Base-by-base conservation (phyloP, 345 rosid species). In the Citrus inodora region DNA sequence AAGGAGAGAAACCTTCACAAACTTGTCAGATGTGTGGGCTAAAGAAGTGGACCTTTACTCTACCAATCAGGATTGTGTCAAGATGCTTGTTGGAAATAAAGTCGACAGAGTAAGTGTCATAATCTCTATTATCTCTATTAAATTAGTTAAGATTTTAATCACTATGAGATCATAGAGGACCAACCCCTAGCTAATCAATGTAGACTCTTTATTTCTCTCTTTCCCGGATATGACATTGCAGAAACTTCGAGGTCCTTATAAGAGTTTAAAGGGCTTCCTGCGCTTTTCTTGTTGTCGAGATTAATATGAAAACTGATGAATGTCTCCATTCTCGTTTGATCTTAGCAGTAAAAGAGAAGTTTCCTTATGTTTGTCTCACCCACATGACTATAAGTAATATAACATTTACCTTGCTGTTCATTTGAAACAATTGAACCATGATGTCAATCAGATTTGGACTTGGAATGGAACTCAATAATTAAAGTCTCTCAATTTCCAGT, bases 61-160 rank as follows among this genome's bases (percentile, higher is more conserved):
- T 24, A 91, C 96, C 22, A 92, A 91, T 84, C 93, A 82, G 80
- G 89, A 91, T 72, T 93, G 99, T 77, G 87, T 95, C 69, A 93
- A 89, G 91, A 90, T 95, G 90, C 98, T 95, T 25, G 99, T 95
- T 55, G 99, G 98, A 30, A 95, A 95, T 83, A 92, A 95, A 92
- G 96, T 95, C 51, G 99, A 95, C 72, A 86, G 81, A 82, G 99
- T 93, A 85, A 85, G 92, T 80, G 75, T 13, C 68, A 21, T 5
- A 22, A 71, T 32, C 65, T 78, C 25, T 38, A 1, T 64, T 65
- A 55, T 58, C 61, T 78, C 25, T 38, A 1, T 64, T 73, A 55
- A 4, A 25, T 6, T 56, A 48, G 38, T 42, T 30, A 21, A 55
- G 28, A 74, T 60, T 32, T 67, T 16, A 42, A 65, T 75, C 35